Evolutionary conservation across 371 early-diverging fungal genomes (phyloP).

Genomic region (Rhizomucor pusillus): DNA sequence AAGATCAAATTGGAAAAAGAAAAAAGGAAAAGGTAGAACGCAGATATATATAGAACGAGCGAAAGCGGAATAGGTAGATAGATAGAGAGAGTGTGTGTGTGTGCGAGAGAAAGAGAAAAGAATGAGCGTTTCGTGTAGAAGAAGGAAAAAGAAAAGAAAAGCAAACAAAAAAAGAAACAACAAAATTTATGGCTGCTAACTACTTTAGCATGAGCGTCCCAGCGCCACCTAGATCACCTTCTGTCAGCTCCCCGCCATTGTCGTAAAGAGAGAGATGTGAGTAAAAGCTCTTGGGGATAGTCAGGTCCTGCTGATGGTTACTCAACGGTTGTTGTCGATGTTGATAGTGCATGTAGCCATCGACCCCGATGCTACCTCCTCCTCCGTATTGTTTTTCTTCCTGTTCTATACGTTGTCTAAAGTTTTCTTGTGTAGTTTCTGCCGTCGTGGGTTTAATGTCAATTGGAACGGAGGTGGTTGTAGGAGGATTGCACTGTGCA

Average conservation of each 20-base stretch:
- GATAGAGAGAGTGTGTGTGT: constrained; percentile 3
- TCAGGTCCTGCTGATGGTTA: constrained; percentile 21
- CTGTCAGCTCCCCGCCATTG: constrained; percentile 13
- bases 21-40: constrained; percentile 3
- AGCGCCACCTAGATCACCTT: constrained; percentile 23
- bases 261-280: constrained; percentile 26
- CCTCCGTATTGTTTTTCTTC: constrained; percentile 3
- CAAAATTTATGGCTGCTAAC: constrained; percentile 4
- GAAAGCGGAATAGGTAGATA: not conserved
- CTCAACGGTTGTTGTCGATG: constrained; percentile 24
- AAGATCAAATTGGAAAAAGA: not conserved
- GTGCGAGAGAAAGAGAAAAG: not conserved
- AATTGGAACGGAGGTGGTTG: not conserved
- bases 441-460: not conserved
- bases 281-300: constrained; percentile 19
- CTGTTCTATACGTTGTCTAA: not conserved
- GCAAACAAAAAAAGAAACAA: not conserved
- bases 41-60: not conserved
- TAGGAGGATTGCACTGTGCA: not conserved
- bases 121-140: not conserved
- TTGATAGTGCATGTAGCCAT: constrained; percentile 17
- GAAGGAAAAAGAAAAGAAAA: constrained; percentile 2
- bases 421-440: not conserved
- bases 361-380: constrained; percentile 11
- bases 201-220: constrained; percentile 33